Conservation (phyloP, 768 basidiomycete species). For the Neoboletus brunneissimus region DNA sequence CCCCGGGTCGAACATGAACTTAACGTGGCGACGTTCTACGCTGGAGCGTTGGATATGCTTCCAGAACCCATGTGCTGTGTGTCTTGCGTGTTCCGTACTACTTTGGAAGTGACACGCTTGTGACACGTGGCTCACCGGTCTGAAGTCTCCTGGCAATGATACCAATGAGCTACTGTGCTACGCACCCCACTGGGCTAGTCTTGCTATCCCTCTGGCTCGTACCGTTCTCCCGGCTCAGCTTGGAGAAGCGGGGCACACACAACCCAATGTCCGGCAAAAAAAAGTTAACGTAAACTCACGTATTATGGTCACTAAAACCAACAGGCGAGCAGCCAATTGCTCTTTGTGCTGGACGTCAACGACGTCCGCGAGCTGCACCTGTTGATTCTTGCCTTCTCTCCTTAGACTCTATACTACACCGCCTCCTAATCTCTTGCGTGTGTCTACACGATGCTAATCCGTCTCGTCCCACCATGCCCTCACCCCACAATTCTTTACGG, state of each 20-base stretch:
- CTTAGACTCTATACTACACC: constrained; percentile 25
- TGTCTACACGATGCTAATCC: constrained; percentile 50
- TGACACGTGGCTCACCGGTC: background rate
- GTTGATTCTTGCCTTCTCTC: too few relatives aligned
- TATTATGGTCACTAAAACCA: constrained; percentile 30
- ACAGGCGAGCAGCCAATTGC: constrained; percentile 11
- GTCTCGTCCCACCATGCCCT: constrained; percentile 43
- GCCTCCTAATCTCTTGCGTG: constrained; percentile 22
- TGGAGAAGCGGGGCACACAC: constrained; percentile 1
- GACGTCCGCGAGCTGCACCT: constrained; percentile 17
- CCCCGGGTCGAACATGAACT: background rate
- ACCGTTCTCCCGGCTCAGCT: background rate
- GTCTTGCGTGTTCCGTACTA: background rate
- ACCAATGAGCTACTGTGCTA: background rate
- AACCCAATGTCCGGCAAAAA: constrained; percentile 13
- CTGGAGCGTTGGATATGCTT: constrained; percentile 1
- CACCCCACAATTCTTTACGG: constrained; percentile 59
- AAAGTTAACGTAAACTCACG: constrained; percentile 32
- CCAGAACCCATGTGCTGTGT: constrained; percentile 16
- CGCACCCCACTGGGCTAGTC: background rate
- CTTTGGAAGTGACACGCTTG: background rate
- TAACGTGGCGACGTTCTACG: background rate
- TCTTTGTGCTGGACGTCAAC: constrained; percentile 32
- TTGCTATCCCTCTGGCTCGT: background rate
- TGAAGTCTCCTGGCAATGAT: background rate